These are phyloP conservation scores for Curvularia verruculosa DNA, from an alignment of 2,329 filamentous ascomycete genomes.

Conservation along the genomic window DNA sequence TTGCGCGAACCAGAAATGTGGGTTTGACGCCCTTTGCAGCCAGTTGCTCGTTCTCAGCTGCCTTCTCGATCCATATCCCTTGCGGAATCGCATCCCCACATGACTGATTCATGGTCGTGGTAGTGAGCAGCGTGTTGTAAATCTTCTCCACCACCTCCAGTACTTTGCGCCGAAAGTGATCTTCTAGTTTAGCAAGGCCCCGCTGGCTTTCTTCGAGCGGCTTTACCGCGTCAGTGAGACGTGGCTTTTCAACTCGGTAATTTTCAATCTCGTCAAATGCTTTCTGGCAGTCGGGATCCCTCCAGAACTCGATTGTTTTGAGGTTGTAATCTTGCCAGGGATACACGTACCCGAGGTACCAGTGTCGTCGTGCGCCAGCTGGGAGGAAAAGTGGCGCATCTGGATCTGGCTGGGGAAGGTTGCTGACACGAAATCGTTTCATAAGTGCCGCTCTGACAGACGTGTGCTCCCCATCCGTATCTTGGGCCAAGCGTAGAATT, in stretches of 20 bases:
- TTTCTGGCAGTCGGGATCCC: not conserved
- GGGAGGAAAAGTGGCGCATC: slow-evolving; percentile 16
- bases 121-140: slow-evolving; percentile 12
- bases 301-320: slow-evolving; percentile 8
- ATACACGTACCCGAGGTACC: slow-evolving; percentile 26
- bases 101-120: not conserved
- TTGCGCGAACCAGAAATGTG: slow-evolving; percentile 18
- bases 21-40: slow-evolving; percentile 11
- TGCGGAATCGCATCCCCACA: not conserved
- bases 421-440: not conserved
- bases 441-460: slow-evolving; percentile 2
- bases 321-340: slow-evolving; percentile 18
- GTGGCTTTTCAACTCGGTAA: slow-evolving; percentile 5
- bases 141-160: slow-evolving; percentile 11
- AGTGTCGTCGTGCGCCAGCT: slow-evolving; percentile 12
- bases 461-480: not conserved
- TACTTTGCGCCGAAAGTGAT: slow-evolving; percentile 17
- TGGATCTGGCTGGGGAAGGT: not conserved
- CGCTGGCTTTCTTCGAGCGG: not conserved
- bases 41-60: not conserved
- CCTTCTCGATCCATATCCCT: slow-evolving; percentile 7
- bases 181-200: not conserved
- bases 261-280: slow-evolving; percentile 15
- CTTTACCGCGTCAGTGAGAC: not conserved
- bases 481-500: not conserved